Percentiles rank a stretch among this genome's conserved stretches.
phyloP scores from a whole-genome alignment of 2,329 filamentous ascomycete genomes.

The Phialocephala subalpina region DNA sequence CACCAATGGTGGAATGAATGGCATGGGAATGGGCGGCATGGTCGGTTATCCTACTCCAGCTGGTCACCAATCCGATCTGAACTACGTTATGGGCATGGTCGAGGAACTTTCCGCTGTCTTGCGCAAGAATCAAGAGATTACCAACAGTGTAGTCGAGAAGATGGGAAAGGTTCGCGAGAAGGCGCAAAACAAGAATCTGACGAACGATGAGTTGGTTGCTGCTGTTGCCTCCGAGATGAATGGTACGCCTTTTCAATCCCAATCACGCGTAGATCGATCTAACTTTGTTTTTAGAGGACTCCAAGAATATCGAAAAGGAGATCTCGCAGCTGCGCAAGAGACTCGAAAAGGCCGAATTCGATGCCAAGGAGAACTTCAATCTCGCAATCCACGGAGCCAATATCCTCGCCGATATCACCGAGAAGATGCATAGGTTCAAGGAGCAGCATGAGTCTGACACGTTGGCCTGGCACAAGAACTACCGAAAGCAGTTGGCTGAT shows the following conservation, averaged over 20 bases:
- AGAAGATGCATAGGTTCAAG: slow-evolving; percentile 73
- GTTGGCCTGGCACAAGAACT: slow-evolving; percentile 70
- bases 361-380: slow-evolving; percentile 66
- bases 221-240: slow-evolving; percentile 64
- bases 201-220: slow-evolving; percentile 66
- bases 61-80: slow-evolving; percentile 72
- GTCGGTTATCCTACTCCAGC: slow-evolving; percentile 63
- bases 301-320: slow-evolving; percentile 66
- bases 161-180: slow-evolving; percentile 67
- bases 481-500: slow-evolving; percentile 70
- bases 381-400: slow-evolving; percentile 63
- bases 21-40: slow-evolving; percentile 50
- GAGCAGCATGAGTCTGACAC: slow-evolving; percentile 68
- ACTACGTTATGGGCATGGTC: slow-evolving; percentile 73
- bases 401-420: slow-evolving; percentile 64
- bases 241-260: slow-evolving; percentile 49
- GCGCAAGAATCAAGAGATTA: slow-evolving; percentile 58
- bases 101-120: slow-evolving; percentile 62
- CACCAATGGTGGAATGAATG: slow-evolving; percentile 43
- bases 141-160: slow-evolving; percentile 70
- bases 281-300: slow-evolving; percentile 55
- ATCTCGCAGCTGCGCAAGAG: slow-evolving; percentile 68
- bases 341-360: slow-evolving; percentile 67
- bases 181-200: slow-evolving; percentile 59
- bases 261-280: slow-evolving; percentile 17